A percentile compares a stretch with the other conserved stretches of the same genome.
Evolutionary conservation across 2,329 filamentous ascomycete genomes (phyloP).

Genomic region (Trichoderma harzianum): DNA sequence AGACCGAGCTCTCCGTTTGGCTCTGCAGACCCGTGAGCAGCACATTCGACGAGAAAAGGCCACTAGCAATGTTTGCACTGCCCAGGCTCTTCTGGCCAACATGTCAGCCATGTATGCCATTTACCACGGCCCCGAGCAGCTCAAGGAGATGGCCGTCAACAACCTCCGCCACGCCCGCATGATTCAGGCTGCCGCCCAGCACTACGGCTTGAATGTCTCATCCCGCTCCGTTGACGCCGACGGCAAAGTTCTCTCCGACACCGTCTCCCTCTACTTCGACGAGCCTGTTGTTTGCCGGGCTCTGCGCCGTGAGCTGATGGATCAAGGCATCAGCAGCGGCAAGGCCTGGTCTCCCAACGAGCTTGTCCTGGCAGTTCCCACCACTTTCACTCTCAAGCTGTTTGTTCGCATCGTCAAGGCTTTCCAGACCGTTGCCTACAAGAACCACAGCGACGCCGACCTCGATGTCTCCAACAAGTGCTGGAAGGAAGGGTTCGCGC

Average conservation of each 20-base stretch:
- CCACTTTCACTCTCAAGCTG: constrained; percentile 25
- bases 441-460: constrained; percentile 24
- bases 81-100: constrained; percentile 88
- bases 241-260: constrained; percentile 70
- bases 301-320: constrained; percentile 41
- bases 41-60: constrained; percentile 96
- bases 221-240: constrained; percentile 54
- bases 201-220: constrained; percentile 61
- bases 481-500: constrained; percentile 36
- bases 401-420: constrained; percentile 24
- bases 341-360: constrained; percentile 44
- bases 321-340: constrained; percentile 69
- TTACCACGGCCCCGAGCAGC: constrained; percentile 82
- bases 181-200: constrained; percentile 61
- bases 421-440: constrained; percentile 29
- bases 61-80: constrained; percentile 95
- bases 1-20: constrained; percentile 74
- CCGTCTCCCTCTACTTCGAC: constrained; percentile 61
- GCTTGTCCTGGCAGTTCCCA: constrained; percentile 28
- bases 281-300: constrained; percentile 23
- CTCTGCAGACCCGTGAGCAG: constrained; percentile 90
- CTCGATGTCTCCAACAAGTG: constrained; percentile 37
- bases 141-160: constrained; percentile 79
- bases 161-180: constrained; percentile 68
- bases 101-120: constrained; percentile 94